Percentiles rank a stretch among this genome's conserved stretches.
Conservation (phyloP, 768 basidiomycete species). For the Tulasnella sp. region DNA sequence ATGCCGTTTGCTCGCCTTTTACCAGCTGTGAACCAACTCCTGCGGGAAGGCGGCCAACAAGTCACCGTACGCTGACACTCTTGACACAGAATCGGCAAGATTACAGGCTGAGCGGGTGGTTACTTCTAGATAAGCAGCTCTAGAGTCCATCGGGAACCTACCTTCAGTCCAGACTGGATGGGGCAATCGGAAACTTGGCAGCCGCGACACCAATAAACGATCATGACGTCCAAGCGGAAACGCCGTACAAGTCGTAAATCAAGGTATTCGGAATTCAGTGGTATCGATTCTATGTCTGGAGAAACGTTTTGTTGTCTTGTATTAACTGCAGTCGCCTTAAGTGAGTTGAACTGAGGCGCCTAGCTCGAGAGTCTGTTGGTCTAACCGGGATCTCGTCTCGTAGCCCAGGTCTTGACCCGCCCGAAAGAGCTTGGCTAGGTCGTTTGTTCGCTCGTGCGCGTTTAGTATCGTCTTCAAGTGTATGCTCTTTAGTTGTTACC, state of each 20-base stretch:
- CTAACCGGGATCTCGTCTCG: not conserved
- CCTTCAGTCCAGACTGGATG: not conserved
- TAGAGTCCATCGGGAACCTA: not conserved
- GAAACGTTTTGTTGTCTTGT: not conserved
- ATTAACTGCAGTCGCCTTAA: not conserved
- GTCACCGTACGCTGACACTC: not conserved
- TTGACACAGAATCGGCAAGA: not conserved
- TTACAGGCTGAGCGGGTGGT: not conserved
- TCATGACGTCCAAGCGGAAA: not conserved
- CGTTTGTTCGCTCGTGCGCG: not conserved
- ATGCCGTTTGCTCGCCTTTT: not conserved
- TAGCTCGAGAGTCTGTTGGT: not conserved
- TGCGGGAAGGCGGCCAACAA: not conserved
- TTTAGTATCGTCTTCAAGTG: not conserved
- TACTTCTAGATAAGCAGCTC: not conserved
- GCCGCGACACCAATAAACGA: not conserved
- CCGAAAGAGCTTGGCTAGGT: not conserved
- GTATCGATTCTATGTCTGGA: not conserved
- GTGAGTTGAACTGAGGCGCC: not conserved
- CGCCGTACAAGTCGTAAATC: not conserved
- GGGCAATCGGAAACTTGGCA: not conserved
- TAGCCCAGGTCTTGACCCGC: not conserved
- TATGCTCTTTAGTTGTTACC: not conserved
- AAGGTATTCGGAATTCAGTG: not conserved
- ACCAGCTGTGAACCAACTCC: not conserved